Percentiles rank a stretch among this genome's conserved stretches.
These are phyloP conservation scores for Ophiognomonia clavigignenti-juglandacearum DNA, from an alignment of 2,329 filamentous ascomycete genomes.

Conservation along the genomic window DNA sequence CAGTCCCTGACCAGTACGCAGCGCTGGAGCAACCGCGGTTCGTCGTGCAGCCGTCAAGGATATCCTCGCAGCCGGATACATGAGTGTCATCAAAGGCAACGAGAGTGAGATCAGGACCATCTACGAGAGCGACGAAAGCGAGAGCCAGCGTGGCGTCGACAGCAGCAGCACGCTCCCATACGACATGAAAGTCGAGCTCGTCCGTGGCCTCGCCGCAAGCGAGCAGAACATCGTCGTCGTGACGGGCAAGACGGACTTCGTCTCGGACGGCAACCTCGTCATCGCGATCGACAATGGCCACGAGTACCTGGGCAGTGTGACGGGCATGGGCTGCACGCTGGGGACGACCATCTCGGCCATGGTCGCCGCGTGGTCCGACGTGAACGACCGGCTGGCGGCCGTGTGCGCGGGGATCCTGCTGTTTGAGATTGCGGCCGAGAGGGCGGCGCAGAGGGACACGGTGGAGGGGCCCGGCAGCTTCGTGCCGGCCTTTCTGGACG, in stretches of 20 bases:
- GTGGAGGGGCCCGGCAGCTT: slow-evolving; percentile 83
- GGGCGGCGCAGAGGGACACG: slow-evolving; percentile 56
- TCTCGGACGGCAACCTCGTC: slow-evolving; percentile 69
- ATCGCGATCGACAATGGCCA: slow-evolving; percentile 74
- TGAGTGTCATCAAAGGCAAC: slow-evolving; percentile 91
- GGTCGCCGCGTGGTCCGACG: slow-evolving; percentile 53
- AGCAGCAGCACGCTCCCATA: slow-evolving; percentile 52
- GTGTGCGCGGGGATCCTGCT: slow-evolving; percentile 68
- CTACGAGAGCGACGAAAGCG: slow-evolving; percentile 45
- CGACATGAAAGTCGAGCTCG: slow-evolving; percentile 53
- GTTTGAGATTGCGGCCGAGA: slow-evolving; percentile 71
- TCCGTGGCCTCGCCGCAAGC: slow-evolving; percentile 59
- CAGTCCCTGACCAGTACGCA: slow-evolving; percentile 24
- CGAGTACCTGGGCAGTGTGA: slow-evolving; percentile 62
- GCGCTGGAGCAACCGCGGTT: slow-evolving; percentile 72
- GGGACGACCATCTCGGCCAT: slow-evolving; percentile 77
- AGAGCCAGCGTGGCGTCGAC: slow-evolving; percentile 80
- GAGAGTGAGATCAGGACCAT: slow-evolving; percentile 80
- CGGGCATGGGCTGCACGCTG: slow-evolving; percentile 79
- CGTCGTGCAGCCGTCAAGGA: slow-evolving; percentile 66
- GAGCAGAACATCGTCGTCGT: slow-evolving; percentile 73
- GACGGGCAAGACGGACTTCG: slow-evolving; percentile 72
- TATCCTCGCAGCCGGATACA: slow-evolving; percentile 69
- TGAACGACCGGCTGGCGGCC: slow-evolving; percentile 66
- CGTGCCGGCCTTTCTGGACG: slow-evolving; percentile 79